phyloP scores from a whole-genome alignment of 306 rosid species.

The Morella rubra region DNA sequence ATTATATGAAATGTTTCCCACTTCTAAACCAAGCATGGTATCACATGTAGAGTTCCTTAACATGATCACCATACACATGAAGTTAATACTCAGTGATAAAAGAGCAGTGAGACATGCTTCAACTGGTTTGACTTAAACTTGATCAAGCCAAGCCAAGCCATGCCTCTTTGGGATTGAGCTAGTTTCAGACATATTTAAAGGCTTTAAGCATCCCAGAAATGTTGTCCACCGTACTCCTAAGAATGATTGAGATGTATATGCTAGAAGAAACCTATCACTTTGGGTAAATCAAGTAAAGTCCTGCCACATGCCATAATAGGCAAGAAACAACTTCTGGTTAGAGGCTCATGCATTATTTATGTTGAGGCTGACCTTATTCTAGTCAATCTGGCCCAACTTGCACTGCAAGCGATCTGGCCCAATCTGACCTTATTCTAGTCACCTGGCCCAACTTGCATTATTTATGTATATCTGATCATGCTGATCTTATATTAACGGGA shows the following conservation, averaged over 20 bases:
- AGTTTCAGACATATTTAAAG: neutral
- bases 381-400: neutral
- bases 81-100: neutral
- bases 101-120: neutral
- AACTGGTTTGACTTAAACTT: neutral
- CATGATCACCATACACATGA: neutral
- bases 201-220: neutral
- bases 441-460: too few species aligned
- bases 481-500: neutral
- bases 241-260: neutral
- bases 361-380: constrained; percentile 7
- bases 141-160: neutral
- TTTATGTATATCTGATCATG: neutral
- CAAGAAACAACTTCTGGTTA: neutral
- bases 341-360: neutral
- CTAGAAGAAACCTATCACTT: neutral
- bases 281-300: neutral
- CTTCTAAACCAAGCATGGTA: neutral
- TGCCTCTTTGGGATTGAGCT: neutral
- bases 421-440: neutral
- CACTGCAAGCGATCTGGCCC: neutral
- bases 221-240: neutral
- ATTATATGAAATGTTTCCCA: neutral
- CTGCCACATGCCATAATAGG: neutral
- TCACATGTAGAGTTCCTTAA: neutral